Evolutionary conservation across 257 asterid species (phyloP).

Genomic region (Cruciata laevipes): DNA sequence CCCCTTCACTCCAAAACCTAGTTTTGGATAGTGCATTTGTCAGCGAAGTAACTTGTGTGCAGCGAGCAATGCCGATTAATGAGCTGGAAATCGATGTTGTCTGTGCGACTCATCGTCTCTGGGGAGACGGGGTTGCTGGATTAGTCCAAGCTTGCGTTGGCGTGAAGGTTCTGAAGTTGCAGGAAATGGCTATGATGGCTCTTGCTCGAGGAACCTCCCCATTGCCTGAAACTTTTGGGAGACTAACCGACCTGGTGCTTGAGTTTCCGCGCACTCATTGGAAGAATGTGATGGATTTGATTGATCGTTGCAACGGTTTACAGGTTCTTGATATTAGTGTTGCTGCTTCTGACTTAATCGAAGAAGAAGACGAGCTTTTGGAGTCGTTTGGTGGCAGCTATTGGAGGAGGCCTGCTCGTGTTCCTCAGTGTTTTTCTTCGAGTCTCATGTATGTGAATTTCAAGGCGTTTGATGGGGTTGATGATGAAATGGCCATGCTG

Average conservation of each 20-base stretch:
- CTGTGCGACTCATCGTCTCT: background rate
- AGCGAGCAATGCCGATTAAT: background rate
- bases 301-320: background rate
- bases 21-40: background rate
- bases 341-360: background rate
- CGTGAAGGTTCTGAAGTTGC: background rate
- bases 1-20: background rate
- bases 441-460: background rate
- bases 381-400: background rate
- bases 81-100: background rate
- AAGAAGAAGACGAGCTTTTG: background rate
- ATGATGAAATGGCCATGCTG: conserved; percentile 4
- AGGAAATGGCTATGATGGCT: background rate
- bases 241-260: background rate
- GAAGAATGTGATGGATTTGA: background rate
- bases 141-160: background rate
- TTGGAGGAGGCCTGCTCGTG: background rate
- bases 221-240: background rate
- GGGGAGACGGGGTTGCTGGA: background rate
- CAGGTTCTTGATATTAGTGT: background rate
- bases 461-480: background rate
- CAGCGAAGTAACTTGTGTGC: background rate
- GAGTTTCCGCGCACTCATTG: background rate
- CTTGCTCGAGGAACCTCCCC: background rate
- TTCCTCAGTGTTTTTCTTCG: background rate